Base-by-base conservation (phyloP, 768 basidiomycete genomes). In the Naganishia vaughanmartiniae region DNA sequence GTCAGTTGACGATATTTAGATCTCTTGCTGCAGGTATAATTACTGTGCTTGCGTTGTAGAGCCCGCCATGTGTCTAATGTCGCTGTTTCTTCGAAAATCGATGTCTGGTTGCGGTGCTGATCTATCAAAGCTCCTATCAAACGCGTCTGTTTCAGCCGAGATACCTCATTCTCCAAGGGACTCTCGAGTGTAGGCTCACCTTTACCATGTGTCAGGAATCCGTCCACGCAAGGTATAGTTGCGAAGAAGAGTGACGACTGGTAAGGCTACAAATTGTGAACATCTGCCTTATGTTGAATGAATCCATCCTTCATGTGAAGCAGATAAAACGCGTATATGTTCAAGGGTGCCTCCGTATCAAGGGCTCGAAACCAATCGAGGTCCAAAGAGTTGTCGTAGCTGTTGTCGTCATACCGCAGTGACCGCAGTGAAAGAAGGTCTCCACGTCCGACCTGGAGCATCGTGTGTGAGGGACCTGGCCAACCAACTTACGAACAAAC, bases 251-350 rank as follows among this genome's bases (percentile, higher is more conserved):
- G 42, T 42, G 42, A 36, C n/a, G n/a, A n/a, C n/a, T n/a, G n/a
- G n/a, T n/a, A n/a, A n/a, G n/a, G n/a, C n/a, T n/a, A n/a, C n/a
- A n/a, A n/a, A n/a, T n/a, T n/a, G n/a, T n/a, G n/a, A n/a, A n/a
- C n/a, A n/a, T n/a, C n/a, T n/a, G n/a, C n/a, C n/a, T n/a, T n/a
- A n/a, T n/a, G n/a, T n/a, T n/a, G n/a, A n/a, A n/a, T n/a, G n/a
- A n/a, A n/a, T n/a, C n/a, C n/a, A 55, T n/a, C n/a, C 42, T 45
- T 63, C 39, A 63, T 63, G 60, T 63, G 60, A 63, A 63, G 60
- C 60, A 26, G 34, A 12, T 33, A 63, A 63, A 63, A 63, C 60
- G 60, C 60, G 60, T 45, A 0, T 1, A 24, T 1, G 42, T 1
- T 24, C 9, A 5, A 30, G 21, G 60, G 36, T 42, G 39, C 60